Evolutionary conservation across 176 grass and related monocot genomes (phyloP).

Genomic region (Thalia dealbata): DNA sequence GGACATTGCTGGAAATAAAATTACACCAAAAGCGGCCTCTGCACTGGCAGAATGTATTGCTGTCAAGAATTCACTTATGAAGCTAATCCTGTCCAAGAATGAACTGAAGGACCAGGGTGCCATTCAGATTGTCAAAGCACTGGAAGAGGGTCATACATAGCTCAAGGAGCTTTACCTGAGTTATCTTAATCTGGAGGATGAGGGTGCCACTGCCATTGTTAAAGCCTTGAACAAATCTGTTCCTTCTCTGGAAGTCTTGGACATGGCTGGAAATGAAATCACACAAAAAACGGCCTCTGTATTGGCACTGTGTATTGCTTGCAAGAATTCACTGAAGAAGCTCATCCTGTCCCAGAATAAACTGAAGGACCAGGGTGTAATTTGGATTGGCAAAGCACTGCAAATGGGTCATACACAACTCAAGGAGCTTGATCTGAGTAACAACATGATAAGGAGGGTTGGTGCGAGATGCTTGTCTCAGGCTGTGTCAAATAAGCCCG

Average conservation of each 20-base stretch:
- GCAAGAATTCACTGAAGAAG: constrained; percentile 63
- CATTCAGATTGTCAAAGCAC: constrained; percentile 38
- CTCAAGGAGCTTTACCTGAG: constrained; percentile 68
- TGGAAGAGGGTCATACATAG: constrained; percentile 37
- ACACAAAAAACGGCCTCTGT: constrained; percentile 31
- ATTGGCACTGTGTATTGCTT: constrained; percentile 38
- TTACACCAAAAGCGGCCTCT: constrained; percentile 37
- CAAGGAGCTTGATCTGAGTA: constrained; percentile 66
- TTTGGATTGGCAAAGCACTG: constrained; percentile 46
- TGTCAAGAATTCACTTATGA: constrained; percentile 36
- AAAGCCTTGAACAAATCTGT: constrained; percentile 38
- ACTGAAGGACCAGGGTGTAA: constrained; percentile 59
- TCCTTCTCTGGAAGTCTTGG: constrained; percentile 55
- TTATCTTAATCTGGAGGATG: constrained; percentile 77
- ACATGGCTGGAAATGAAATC: constrained; percentile 76
- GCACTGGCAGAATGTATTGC: constrained; percentile 35
- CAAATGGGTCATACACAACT: constrained; percentile 36
- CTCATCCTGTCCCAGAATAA: constrained; percentile 74
- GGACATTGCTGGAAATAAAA: constrained; percentile 73
- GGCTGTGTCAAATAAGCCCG: constrained; percentile 39
- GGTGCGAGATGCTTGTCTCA: constrained; percentile 72
- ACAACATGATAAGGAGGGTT: constrained; percentile 59
- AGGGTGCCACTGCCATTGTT: constrained; percentile 35
- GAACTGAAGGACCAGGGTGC: constrained; percentile 74
- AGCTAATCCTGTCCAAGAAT: constrained; percentile 67